These are phyloP conservation scores for Fusarium sp. DNA, from an alignment of 2,329 filamentous ascomycete species.

Conservation along the genomic window DNA sequence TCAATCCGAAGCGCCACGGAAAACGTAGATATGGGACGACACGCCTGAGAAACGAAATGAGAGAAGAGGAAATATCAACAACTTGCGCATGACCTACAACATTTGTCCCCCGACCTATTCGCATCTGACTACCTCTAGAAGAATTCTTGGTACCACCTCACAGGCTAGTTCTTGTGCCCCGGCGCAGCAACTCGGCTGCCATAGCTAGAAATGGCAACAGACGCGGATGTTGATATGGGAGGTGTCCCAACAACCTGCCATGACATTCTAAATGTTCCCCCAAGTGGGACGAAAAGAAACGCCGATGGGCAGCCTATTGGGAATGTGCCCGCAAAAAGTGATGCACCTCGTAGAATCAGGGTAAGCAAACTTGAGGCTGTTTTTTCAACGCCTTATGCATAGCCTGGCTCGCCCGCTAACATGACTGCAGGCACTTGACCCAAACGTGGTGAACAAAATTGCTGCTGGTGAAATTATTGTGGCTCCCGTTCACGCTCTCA, in stretches of 20 bases:
- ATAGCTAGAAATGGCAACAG: conserved; percentile 52
- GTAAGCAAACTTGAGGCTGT: conserved; percentile 43
- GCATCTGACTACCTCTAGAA: not conserved
- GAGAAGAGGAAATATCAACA: conserved; percentile 26
- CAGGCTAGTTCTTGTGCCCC: not conserved
- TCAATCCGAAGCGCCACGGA: not conserved
- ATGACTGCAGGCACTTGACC: conserved; percentile 75
- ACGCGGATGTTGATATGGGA: conserved; percentile 41
- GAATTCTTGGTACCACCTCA: not conserved
- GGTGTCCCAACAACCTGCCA: not conserved
- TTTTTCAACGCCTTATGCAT: conserved; percentile 4
- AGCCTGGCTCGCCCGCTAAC: conserved; percentile 9
- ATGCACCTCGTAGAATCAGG: conserved; percentile 58
- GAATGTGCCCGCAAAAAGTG: conserved; percentile 36
- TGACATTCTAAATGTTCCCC: conserved; percentile 4
- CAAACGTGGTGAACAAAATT: conserved; percentile 97
- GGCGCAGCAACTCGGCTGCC: not conserved
- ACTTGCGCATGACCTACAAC: conserved; percentile 5
- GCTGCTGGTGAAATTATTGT: conserved; percentile 98
- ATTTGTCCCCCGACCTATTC: not conserved
- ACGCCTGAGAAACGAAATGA: conserved; percentile 7
- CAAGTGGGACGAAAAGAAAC: conserved; percentile 58
- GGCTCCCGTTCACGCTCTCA: conserved; percentile 92
- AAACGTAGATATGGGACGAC: conserved; percentile 18
- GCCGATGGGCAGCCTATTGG: conserved; percentile 50